Evolutionary conservation across 371 early-diverging fungal species (phyloP), one percentile per base, ranked within the genome.

Genomic region (Chytridium lagenaria): DNA sequence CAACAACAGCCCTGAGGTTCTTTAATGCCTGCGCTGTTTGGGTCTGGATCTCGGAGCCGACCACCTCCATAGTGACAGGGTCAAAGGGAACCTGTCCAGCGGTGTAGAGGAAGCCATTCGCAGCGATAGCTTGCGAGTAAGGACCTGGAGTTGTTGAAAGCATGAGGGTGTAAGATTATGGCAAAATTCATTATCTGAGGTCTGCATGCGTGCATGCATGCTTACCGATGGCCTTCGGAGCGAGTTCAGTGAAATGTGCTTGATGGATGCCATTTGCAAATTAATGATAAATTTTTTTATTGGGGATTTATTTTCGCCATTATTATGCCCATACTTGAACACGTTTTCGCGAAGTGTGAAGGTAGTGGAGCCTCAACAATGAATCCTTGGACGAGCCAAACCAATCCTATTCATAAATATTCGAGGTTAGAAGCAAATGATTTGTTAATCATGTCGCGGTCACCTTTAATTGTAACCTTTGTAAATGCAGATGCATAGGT

Each of bases 71-170:
- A 0, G 80, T 84, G 52, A 59, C 71, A 38, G 83, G 82, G 66
- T 78, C 78, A 49, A 84, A 82, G 22, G 75, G 73, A 50, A 84
- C 73, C 68, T 76, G 77, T 15, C 84, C 97, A 0, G 96, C 92
- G 57, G 89, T 90, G 80, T 86, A 96, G 1, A 95, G 92, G 70
- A 93, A 77, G 38, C 90, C 92, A 80, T 95, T 94, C 38, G 91
- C 91, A 34, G 89, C 85, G 69, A 94, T 52, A 59, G 94, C 97
- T 76, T 93, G 94, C 33, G 93, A 92, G 83, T 95, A 96, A 31
- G 96, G 96, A n/a, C 96, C 95, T 73, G 49, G 30, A 16, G 50
- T 23, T 22, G 39, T 12, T 39, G 5, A 23, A n/a, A 5, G 28
- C 67, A 33, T 70, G 12, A 38, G 28, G 64, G n/a, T 63, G 23